Base-by-base conservation (phyloP, 139 green algal genomes). In the Pleodorina starrii region DNA sequence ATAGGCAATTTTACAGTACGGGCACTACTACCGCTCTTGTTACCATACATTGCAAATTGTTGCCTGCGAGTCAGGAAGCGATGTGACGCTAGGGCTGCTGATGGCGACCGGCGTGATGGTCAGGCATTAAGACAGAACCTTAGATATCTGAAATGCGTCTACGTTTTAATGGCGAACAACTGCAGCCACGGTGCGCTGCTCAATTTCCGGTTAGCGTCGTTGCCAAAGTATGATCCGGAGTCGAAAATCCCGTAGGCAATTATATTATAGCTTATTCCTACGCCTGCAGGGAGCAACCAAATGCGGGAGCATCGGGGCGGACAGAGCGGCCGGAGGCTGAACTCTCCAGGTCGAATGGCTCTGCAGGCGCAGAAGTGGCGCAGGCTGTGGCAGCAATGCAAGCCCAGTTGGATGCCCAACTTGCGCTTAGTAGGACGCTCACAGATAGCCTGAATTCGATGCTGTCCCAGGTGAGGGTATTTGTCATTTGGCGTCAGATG, bases 381-480 rank as follows among this genome's bases (percentile, higher is more conserved):
- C 44, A 44, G 5, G 43, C 74, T 19, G 74, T 82, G 29, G 7
- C 44, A 42, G 74, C 74, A 44, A 82, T 82, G 74, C 74, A 82
- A 29, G 27, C 66, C 6, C 74, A 82, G n/a, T 27, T 82, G 25
- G 46, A 82, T n/a, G 46, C 74, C 5, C 74, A 82, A 29, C 44
- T 82, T 10, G 44, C 74, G 29, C 46, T 82, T 42, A 82, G 74
- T 44, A 40, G 46, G 44, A 66, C 46, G 46, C 74, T 82, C 1
- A 63, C 44, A n/a, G 25, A 63, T 2, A 46, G 27, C 25, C 43
- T 82, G 12, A 82, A 44, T 6, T 32, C 44, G 4, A 82, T 82
- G 74, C 74, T 82, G 27, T 11, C 43, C 23, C 72, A 80, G 72
- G 72, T 80, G n/a, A n/a, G n/a, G n/a, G n/a, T n/a, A n/a, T n/a